Evolutionary conservation across 2,329 filamentous ascomycete species (phyloP), one percentile per base, ranked within the genome.

Genomic region (Aspergillus arachidicola): DNA sequence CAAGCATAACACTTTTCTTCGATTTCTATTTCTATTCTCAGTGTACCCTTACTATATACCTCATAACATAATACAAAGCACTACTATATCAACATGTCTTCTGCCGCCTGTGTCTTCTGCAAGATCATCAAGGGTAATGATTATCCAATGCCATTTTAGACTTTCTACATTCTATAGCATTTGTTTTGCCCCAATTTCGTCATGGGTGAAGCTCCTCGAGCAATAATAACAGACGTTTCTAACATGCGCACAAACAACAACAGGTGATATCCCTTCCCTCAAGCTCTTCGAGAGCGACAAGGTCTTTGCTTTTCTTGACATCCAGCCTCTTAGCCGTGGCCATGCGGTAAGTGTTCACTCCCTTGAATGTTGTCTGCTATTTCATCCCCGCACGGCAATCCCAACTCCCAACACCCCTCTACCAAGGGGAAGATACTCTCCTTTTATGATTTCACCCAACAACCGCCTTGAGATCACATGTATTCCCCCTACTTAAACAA

Each of bases 231-330:
- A 43, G 53, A 54, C 43, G 46, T 50, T 11, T 53, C 65, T 67
- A 63, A 64, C 26, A 26, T 38, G 21, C 21, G 43, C 57, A 54
- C 69, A 63, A 68, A 46, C 34, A 46, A 45, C 30, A 48, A 64
- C 72, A 97, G 94, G 94, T 69, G 94, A 98, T 66, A 97, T 99
- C 78, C 95, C 95, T 56, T 94, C 89, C 71, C 90, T 98, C 85
- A 99, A 97, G 86, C 89, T 99, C 80, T 94, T 92, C 76, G 95
- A 99, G 82, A 95, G 87, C 72, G 91, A 96, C 43, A 97, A 94
- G 83, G 92, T 94, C 53, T 85, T 97, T 66, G 95, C 95, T 11
- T 99, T 99, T 79, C 90, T 99, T 69, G 95, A 99, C 79, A 97
- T 99, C 80, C 90, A 93, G 68, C 95, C 95, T 4, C 83, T 98